These are phyloP conservation scores for Cylindrodendrum hubeiense DNA, from an alignment of 2,329 filamentous ascomycete genomes.

Conservation along the genomic window DNA sequence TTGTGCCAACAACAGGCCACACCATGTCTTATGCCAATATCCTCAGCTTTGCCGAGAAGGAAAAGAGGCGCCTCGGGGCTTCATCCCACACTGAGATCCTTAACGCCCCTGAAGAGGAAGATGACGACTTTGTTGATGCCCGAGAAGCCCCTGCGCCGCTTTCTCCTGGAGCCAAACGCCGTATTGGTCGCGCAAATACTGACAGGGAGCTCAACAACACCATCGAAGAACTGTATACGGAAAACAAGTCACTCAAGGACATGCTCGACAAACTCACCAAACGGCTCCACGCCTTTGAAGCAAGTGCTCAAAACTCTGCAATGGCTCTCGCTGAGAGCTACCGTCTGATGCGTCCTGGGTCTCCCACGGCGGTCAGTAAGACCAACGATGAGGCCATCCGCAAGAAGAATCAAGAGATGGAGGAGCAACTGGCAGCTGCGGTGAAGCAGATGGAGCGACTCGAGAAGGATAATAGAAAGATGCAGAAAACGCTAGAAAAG, in stretches of 20 bases:
- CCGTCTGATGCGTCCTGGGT: slow-evolving; percentile 70
- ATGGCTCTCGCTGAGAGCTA: slow-evolving; percentile 89
- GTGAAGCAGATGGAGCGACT: slow-evolving; percentile 73
- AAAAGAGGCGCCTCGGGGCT: slow-evolving; percentile 70
- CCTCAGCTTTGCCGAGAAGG: slow-evolving; percentile 76
- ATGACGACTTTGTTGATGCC: slow-evolving; percentile 93
- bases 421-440: slow-evolving; percentile 71
- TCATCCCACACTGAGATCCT: slow-evolving; percentile 64
- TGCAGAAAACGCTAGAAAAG: slow-evolving; percentile 67
- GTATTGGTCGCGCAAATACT: slow-evolving; percentile 54
- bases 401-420: slow-evolving; percentile 72
- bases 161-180: slow-evolving; percentile 56
- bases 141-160: slow-evolving; percentile 71
- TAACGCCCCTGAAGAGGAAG: slow-evolving; percentile 69
- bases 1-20: slow-evolving; percentile 91
- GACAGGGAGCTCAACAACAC: slow-evolving; percentile 71
- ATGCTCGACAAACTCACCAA: slow-evolving; percentile 88
- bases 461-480: slow-evolving; percentile 71
- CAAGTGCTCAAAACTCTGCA: slow-evolving; percentile 88
- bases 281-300: slow-evolving; percentile 92
- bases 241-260: slow-evolving; percentile 88
- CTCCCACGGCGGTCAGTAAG: slow-evolving; percentile 55
- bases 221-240: slow-evolving; percentile 87
- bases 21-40: slow-evolving; percentile 96
- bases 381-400: slow-evolving; percentile 53